Evolutionary conservation across 139 green algal species (phyloP).

Genomic region (Haematococcus sp.): DNA sequence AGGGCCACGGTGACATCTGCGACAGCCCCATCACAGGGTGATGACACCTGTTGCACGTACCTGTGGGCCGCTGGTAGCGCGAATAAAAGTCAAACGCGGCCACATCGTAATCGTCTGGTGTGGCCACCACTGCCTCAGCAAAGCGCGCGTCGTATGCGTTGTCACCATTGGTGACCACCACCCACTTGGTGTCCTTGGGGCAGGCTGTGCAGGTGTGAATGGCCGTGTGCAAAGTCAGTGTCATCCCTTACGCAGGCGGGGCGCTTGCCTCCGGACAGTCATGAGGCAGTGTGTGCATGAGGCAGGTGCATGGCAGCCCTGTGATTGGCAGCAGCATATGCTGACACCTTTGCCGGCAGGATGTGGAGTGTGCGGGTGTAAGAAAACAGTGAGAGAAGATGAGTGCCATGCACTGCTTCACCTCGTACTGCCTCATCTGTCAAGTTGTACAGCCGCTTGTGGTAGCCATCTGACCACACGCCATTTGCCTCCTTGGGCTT

Average conservation of each 20-base stretch:
- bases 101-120: slow-evolving; percentile 37
- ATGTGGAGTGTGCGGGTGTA: too few species aligned
- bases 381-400: neutral
- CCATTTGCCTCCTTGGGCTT: slow-evolving; percentile 37
- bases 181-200: slow-evolving; percentile 55
- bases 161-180: slow-evolving; percentile 83
- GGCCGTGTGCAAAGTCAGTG: neutral
- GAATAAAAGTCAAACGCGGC: slow-evolving; percentile 84
- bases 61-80: slow-evolving; percentile 73
- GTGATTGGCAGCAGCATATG: too few species aligned
- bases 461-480: slow-evolving; percentile 62
- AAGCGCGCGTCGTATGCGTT: slow-evolving; percentile 72
- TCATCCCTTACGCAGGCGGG: neutral
- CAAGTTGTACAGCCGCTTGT: slow-evolving; percentile 77
- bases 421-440: slow-evolving; percentile 75
- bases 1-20: too few species aligned
- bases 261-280: neutral
- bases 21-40: too few species aligned
- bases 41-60: too few species aligned
- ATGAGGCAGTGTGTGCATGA: too few species aligned
- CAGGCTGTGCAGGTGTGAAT: slow-evolving; percentile 52
- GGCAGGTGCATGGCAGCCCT: too few species aligned
- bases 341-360: too few species aligned
- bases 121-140: slow-evolving; percentile 34
- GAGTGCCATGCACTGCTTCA: slow-evolving; percentile 5